Percentiles rank a stretch among this genome's conserved stretches.
Evolutionary conservation across 805 yeast genomes (phyloP).

Genomic region (Wickerhamiella sergipiensis): DNA sequence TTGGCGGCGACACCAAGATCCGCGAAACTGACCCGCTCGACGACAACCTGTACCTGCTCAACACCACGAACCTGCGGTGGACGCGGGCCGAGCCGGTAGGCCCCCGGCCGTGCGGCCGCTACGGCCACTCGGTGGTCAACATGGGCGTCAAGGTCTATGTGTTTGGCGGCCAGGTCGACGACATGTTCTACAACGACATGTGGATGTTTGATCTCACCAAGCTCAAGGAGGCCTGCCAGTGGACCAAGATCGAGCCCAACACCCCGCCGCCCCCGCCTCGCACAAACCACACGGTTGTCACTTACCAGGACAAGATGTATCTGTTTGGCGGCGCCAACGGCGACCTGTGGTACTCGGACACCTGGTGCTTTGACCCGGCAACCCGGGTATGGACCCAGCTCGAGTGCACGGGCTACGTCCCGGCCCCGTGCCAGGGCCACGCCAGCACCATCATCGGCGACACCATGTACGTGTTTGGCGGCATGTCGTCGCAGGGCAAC

Average conservation of each 20-base stretch:
- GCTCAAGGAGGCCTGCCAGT: conserved; percentile 59
- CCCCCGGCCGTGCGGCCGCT: conserved; percentile 75
- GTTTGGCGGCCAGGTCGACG: conserved; percentile 92
- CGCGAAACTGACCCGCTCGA: conserved; percentile 62
- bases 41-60: conserved; percentile 77
- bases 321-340: conserved; percentile 88
- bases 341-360: conserved; percentile 52
- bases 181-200: conserved; percentile 66
- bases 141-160: conserved; percentile 52
- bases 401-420: conserved; percentile 56
- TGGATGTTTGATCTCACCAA: conserved; percentile 77
- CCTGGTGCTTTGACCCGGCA: conserved; percentile 68
- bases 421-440: conserved; percentile 86
- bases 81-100: conserved; percentile 64
- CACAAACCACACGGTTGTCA: conserved; percentile 80
- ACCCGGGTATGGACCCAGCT: conserved; percentile 57
- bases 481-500: conserved; percentile 62
- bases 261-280: conserved; percentile 41
- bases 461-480: conserved; percentile 76
- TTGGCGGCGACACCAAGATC: conserved; percentile 89
- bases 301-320: conserved; percentile 65
- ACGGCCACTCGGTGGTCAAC: conserved; percentile 84
- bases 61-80: conserved; percentile 66
- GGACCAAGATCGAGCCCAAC: conserved; percentile 59
- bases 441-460: conserved; percentile 70